Evolutionary conservation across 371 early-diverging fungal genomes (phyloP), one percentile per base, ranked within the genome.

Genomic region (Mortierella polycephala): DNA sequence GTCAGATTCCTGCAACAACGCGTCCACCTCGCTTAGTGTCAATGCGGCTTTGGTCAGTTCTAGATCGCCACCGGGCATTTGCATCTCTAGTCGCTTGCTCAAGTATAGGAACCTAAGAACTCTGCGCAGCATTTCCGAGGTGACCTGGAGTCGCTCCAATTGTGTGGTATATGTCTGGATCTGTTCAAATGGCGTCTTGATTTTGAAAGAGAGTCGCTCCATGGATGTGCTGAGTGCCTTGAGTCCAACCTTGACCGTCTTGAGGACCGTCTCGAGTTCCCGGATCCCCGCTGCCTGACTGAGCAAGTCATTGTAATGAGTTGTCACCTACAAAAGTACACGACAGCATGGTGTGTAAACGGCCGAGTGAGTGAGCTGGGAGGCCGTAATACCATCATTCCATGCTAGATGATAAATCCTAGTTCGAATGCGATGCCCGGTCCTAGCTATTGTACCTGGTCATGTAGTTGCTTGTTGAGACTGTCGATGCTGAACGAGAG

Each of bases 381-480:
- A 30, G 30, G 30, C 4, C 30, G 30, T 30, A 30, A 30, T 30
- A 30, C 4, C 30, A 30, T 30, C 30, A 30, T 30, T 30, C 30
- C 30, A 30, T 30, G 30, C 4, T 30, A 30, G 4, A 30, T 30
- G 30, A 30, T 30, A 4, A 30, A 30, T 30, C 30, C 30, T 30
- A 30, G 30, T 30, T 30, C 30, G 30, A 30, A 30, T 30, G 30
- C 30, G 30, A 30, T 30, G 30, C 30, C 30, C 30, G 30, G 30
- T 30, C 30, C 30, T 30, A 30, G 30, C 30, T 30, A 30, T 30
- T 30, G 12, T 82, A 90, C 94, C 85, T 92, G 89, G n/a, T 91
- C 91, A 54, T 92, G 90, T 7, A 94, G 87, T 56, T 92, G 90
- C 67, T 92, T 92, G 68, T 91, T 90, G 49, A 94, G 83, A 71